These are phyloP conservation scores for Stemphylium beticola DNA, from an alignment of 2,329 filamentous ascomycete species.

Conservation along the genomic window DNA sequence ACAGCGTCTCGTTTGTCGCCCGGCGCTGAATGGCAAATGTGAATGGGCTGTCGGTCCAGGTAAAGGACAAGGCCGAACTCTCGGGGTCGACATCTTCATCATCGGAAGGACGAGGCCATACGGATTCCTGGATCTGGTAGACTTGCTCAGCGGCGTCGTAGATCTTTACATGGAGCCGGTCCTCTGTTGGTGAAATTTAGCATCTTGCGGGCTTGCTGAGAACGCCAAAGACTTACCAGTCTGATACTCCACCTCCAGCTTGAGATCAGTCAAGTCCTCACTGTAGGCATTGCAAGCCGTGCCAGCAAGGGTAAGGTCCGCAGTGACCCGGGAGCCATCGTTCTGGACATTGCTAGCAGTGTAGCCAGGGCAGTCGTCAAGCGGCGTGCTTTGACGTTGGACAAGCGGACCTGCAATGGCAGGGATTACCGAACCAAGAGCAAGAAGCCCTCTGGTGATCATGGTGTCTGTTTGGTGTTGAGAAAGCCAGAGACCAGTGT, in stretches of 20 bases:
- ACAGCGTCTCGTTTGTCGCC: slow-evolving; percentile 64
- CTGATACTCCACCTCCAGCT: slow-evolving; percentile 65
- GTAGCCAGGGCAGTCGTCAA: slow-evolving; percentile 68
- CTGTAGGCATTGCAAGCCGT: slow-evolving; percentile 67
- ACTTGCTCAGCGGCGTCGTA: slow-evolving; percentile 70
- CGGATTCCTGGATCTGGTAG: slow-evolving; percentile 74
- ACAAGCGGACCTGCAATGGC: slow-evolving; percentile 23
- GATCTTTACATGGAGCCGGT: slow-evolving; percentile 74
- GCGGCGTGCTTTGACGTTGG: slow-evolving; percentile 26
- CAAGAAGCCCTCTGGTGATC: slow-evolving; percentile 30
- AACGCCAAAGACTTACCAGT: slow-evolving; percentile 57
- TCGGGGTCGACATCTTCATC: slow-evolving; percentile 31
- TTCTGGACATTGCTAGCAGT: slow-evolving; percentile 64
- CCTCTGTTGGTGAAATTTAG: slow-evolving; percentile 51
- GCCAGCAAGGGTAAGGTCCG: slow-evolving; percentile 72
- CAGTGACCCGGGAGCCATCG: slow-evolving; percentile 64
- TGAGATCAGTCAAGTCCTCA: slow-evolving; percentile 61
- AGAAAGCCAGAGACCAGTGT: slow-evolving; percentile 4
- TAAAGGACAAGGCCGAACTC: slow-evolving; percentile 60
- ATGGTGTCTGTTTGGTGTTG: slow-evolving; percentile 24
- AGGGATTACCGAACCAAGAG: slow-evolving; percentile 30
- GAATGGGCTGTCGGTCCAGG: slow-evolving; percentile 65
- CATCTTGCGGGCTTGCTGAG: slow-evolving; percentile 65
- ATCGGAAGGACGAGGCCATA: slow-evolving; percentile 66
- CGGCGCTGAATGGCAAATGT: slow-evolving; percentile 68